phyloP scores from a whole-genome alignment of 1,284 basidiomycete species.

The Wallemia hederae region DNA sequence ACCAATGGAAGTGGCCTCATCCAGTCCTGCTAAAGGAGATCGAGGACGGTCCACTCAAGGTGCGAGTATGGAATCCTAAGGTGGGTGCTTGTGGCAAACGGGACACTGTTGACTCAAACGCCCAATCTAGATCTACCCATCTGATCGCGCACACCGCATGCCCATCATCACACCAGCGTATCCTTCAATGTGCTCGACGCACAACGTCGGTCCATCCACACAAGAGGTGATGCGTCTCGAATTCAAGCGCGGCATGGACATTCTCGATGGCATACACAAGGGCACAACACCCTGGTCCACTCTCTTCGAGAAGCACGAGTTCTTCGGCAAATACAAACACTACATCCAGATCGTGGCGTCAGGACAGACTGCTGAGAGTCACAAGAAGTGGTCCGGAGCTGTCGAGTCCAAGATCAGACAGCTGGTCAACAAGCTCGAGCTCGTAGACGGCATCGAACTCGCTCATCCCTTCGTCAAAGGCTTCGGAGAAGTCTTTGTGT shows the following conservation, averaged over 20 bases:
- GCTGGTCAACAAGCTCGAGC: slow-evolving; percentile 89
- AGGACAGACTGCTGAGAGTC: slow-evolving; percentile 46
- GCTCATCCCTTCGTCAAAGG: slow-evolving; percentile 91
- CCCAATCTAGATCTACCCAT: slow-evolving; percentile 43
- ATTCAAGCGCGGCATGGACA: slow-evolving; percentile 49
- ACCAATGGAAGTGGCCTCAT: slow-evolving; percentile 95
- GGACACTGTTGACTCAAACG: neutral
- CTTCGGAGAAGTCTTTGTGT: slow-evolving; percentile 62
- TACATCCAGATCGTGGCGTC: slow-evolving; percentile 96
- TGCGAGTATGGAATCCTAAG: slow-evolving; percentile 94
- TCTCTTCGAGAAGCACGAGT: slow-evolving; percentile 77
- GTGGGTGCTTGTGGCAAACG: slow-evolving; percentile 18
- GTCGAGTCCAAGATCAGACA: slow-evolving; percentile 93
- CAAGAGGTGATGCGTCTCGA: slow-evolving; percentile 91
- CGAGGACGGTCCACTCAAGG: slow-evolving; percentile 72
- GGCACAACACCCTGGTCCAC: slow-evolving; percentile 67
- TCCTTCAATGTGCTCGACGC: slow-evolving; percentile 98
- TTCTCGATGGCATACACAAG: neutral
- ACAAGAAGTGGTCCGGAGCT: slow-evolving; percentile 92
- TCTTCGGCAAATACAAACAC: slow-evolving; percentile 88
- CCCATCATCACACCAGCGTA: slow-evolving; percentile 99
- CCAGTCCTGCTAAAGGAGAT: slow-evolving; percentile 89
- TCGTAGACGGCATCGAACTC: slow-evolving; percentile 61
- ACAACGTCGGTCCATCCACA: slow-evolving; percentile 86
- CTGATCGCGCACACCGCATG: slow-evolving; percentile 83